Percentiles rank a stretch among this genome's conserved stretches.
These are phyloP conservation scores for Cladosporium halotolerans DNA, from an alignment of 2,329 filamentous ascomycete genomes.

Conservation along the genomic window DNA sequence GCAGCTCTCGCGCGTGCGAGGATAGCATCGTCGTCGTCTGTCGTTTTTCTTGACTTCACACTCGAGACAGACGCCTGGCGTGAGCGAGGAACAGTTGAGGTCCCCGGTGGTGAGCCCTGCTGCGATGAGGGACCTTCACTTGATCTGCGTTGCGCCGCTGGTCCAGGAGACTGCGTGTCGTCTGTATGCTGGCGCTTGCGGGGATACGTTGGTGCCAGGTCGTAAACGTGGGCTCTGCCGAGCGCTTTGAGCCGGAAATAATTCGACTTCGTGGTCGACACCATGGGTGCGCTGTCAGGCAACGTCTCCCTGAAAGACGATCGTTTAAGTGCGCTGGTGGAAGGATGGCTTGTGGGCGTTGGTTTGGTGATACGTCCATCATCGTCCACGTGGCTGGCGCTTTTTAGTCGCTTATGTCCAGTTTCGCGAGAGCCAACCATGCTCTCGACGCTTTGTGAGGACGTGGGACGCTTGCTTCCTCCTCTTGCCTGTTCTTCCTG, in stretches of 20 bases:
- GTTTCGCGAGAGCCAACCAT: background rate
- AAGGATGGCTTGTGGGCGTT: slow-evolving; percentile 9
- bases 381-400: slow-evolving; percentile 22
- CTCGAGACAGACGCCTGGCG: slow-evolving; percentile 14
- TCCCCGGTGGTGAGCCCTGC: background rate
- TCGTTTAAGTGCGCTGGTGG: slow-evolving; percentile 19
- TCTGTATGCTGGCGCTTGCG: slow-evolving; percentile 4
- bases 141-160: background rate
- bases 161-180: background rate
- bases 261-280: slow-evolving; percentile 43
- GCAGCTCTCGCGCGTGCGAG: slow-evolving; percentile 30
- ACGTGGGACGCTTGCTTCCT: slow-evolving; percentile 23
- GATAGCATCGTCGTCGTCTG: slow-evolving; percentile 28
- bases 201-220: slow-evolving; percentile 1
- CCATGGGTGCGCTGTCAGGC: slow-evolving; percentile 20
- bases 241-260: slow-evolving; percentile 47
- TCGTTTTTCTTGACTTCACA: slow-evolving; percentile 15
- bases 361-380: slow-evolving; percentile 19
- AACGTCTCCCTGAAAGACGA: slow-evolving; percentile 27
- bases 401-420: slow-evolving; percentile 27
- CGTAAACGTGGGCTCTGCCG: slow-evolving; percentile 36
- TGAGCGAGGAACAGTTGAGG: background rate
- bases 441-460: slow-evolving; percentile 17
- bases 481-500: slow-evolving; percentile 14
- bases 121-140: background rate